Evolutionary conservation across 192 early-diverging fungal genomes (phyloP), one percentile per base, ranked within the genome.

Genomic region (Backusella tarrabulga): DNA sequence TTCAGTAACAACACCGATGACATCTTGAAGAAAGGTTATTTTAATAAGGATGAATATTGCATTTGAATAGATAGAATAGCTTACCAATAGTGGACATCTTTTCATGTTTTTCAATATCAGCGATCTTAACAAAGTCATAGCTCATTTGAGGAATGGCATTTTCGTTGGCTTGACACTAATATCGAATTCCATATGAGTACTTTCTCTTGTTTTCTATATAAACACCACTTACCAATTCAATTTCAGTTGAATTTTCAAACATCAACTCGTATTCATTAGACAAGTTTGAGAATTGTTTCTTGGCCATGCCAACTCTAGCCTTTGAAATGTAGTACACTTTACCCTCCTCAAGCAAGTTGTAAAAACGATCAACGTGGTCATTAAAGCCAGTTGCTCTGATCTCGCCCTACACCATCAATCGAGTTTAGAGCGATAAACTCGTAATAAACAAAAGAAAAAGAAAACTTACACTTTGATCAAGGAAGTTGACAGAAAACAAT

Each of bases 341-440:
- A 71, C 90, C 92, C 14, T 93, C 91, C 66, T 96, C 86, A 23
- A 99, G 80, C 34, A 94, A n/a, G 23, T 93, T 84, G 72, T 91
- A 95, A 74, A 94, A 88, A 29, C 85, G 81, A 76, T 93, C 92
- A 1, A 94, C 96, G 68, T 93, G 89, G 54, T 96, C 93, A 46
- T 92, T 96, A 83, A 99, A 99, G n/a, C 83, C 92, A 2, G 98
- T 98, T 6, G 93, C 97, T 60, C 93, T 92, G 77, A 99, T 98
- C 79, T 98, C 97, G 54, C 95, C 92, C 93, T 95, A 78, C n/a
- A 68, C 12, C 23, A 5, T n/a, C 7, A 11, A 4, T 1, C 50
- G 14, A 50, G 14, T 23, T 29, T 9, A 46, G 5, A 29, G 40
- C 15, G 42, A 29, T 15, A 32, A 44, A 54, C 1, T 50, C 4